A percentile compares a stretch with the other conserved stretches of the same genome.
phyloP scores from a whole-genome alignment of 495 filamentous ascomycete species.

The Hyphodiscus hymeniophilus region DNA sequence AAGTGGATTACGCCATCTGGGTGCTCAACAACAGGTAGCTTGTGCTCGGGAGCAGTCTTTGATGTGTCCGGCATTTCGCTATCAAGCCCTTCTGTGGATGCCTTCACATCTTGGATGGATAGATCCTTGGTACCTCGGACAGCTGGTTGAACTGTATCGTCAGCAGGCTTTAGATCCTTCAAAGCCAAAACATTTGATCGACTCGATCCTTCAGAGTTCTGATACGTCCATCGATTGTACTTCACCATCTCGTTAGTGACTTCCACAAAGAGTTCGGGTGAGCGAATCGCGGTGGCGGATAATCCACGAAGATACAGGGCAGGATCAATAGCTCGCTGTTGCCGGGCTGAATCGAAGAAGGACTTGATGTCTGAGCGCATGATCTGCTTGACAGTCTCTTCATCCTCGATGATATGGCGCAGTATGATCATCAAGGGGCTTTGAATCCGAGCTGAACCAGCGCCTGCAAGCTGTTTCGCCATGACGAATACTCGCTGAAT shows the following conservation, averaged over 20 bases:
- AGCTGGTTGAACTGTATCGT: constrained; percentile 24
- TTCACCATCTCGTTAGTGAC: constrained; percentile 82
- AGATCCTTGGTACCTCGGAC: constrained; percentile 49
- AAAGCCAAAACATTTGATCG: constrained; percentile 13
- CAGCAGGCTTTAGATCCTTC: constrained; percentile 17
- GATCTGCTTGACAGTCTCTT: constrained; percentile 79
- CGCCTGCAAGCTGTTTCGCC: constrained; percentile 80
- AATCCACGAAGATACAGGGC: constrained; percentile 65
- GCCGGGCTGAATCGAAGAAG: constrained; percentile 48
- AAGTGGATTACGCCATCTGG: constrained; percentile 96
- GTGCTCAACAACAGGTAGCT: constrained; percentile 80
- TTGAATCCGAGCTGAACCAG: constrained; percentile 65
- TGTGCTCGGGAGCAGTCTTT: constrained; percentile 55
- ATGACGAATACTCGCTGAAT: constrained; percentile 87
- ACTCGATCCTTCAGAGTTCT: constrained; percentile 21
- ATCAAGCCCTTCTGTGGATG: constrained; percentile 40
- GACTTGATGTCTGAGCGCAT: constrained; percentile 86
- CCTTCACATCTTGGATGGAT: constrained; percentile 43
- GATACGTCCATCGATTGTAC: constrained; percentile 49
- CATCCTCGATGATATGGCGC: constrained; percentile 90
- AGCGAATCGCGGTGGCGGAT: constrained; percentile 74
- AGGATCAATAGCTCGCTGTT: constrained; percentile 55
- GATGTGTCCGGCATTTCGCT: constrained; percentile 51
- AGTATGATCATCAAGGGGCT: constrained; percentile 77
- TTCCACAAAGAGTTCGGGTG: constrained; percentile 82